Base-by-base conservation (phyloP, 2,329 filamentous ascomycete genomes). In the Aspergillus felis region DNA sequence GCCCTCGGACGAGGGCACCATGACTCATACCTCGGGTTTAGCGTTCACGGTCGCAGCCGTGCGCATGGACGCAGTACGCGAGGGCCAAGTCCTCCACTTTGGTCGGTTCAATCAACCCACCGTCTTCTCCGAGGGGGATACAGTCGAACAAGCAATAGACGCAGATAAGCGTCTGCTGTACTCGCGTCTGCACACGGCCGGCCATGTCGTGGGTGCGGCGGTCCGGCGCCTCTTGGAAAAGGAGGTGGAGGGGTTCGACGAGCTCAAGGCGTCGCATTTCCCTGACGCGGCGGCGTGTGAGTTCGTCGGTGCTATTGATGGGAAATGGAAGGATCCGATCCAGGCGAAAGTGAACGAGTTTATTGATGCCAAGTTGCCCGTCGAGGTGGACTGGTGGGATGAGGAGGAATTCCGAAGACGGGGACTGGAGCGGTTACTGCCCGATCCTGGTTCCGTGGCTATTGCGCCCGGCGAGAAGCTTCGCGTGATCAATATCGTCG, bases 261-360 rank as follows among this genome's bases (percentile, higher is more conserved):
- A 91, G 67, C 74, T 85, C 12, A 92, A 91, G 71, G 89, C 89
- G 0, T 86, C 82, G 3, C 89, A 92, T 68, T 87, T 86, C 63
- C 89, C 89, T 0, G 85, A 85, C 62, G 81, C 83, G 0, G 87
- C 88, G 1, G 79, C 82, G 0, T 87, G 85, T 63, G 87, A 91
- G 67, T 91, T 91, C 62, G 75, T 78, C 42, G 89, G 88, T 1
- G 66, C 81, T 2, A 90, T 92, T 28, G 84, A 87, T 1, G 84
- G 83, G 0, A 83, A 81, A 58, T 84, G 79, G 76, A 87, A 87
- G 66, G 81, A 78, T 0, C 67, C 75, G 0, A 89, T 92, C 46
- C 88, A 92, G 71, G 64, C 67, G 0, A 80, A 81, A 48, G 73
- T 88, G 1, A 81, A 89, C 61, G 83, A 84, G 62, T 85, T 84